Base-by-base conservation (phyloP, 2,329 filamentous ascomycete genomes). In the Arthroderma uncinatum region DNA sequence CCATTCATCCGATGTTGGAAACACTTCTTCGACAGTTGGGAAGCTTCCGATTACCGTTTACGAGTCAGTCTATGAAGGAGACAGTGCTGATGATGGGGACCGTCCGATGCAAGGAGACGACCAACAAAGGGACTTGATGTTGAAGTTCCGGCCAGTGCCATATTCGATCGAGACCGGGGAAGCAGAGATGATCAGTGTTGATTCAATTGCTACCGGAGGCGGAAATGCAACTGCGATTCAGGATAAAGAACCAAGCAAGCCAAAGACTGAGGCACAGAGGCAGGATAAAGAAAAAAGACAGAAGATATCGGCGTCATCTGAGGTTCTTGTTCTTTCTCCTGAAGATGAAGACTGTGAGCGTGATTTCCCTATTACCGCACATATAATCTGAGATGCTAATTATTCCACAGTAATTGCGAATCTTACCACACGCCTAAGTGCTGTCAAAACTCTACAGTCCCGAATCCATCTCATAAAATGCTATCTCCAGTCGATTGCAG, bases 111-210 rank as follows among this genome's bases (percentile, higher is more conserved):
- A 84, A 64, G 86, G 92, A 74, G 85, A 87, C 62, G 86, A 89
- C 62, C 77, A 76, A 70, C 67, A 82, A 34, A 70, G 76, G 1
- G 70, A 75, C 1, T 68, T 83, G 23, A 81, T 79, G 54, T 78
- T 93, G 59, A 86, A 82, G 65, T 97, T 97, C 72, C 82, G 85
- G 59, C 86, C 94, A 67, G 73, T 97, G 8, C 82, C 86, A 1
- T 97, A 93, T 70, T 86, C 86, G 0, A 84, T 97, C 1, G 93
- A 97, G 73, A 95, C 91, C 0, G 89, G 89, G 8, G 91, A 97
- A 70, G 91, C 91, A 1, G 93, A 98, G 72, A 96, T 96, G 90
- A 97, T 98, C 63, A 87, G 88, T 64, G 88, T 98, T 66, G 90
- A 96, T 71, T 95, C 91, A 63, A 86, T 98, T 19, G 91, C 92